Evolutionary conservation across 2,329 filamentous ascomycete genomes (phyloP).

Genomic region (Pseudogymnoascus sp.): DNA sequence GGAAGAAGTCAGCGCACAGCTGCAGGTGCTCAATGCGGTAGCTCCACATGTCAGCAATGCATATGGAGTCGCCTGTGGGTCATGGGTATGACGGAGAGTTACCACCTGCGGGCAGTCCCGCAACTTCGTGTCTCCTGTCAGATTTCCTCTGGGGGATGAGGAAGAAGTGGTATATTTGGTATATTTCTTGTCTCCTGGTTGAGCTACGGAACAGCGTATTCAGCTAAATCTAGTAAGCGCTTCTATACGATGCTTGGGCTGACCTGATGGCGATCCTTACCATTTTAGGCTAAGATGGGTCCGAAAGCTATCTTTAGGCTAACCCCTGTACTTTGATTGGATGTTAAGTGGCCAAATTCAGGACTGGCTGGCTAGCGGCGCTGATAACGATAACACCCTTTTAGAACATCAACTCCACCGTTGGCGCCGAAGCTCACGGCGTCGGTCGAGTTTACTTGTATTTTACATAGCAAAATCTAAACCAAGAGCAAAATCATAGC

Average conservation of each 20-base stretch:
- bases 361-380: neutral
- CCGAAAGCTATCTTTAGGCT: too few relatives aligned
- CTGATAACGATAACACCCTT: neutral
- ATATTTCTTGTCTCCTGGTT: neutral
- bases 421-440: too few relatives aligned
- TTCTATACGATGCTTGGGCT: too few relatives aligned
- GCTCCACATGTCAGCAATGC: neutral
- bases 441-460: neutral
- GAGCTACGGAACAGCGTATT: neutral
- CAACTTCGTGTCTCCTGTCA: neutral
- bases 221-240: too few relatives aligned
- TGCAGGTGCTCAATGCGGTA: neutral
- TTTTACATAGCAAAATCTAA: neutral
- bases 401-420: neutral
- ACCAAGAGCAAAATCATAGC: too few relatives aligned
- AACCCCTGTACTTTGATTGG: neutral
- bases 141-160: neutral
- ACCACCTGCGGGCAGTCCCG: neutral
- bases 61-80: neutral
- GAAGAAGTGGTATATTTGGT: neutral
- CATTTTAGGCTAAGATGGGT: neutral
- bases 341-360: neutral
- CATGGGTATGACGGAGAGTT: neutral
- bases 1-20: neutral
- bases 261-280: neutral